Evolutionary conservation across 306 rosid species (phyloP), one percentile per base, ranked within the genome.

Genomic region (Biancaea sappan): DNA sequence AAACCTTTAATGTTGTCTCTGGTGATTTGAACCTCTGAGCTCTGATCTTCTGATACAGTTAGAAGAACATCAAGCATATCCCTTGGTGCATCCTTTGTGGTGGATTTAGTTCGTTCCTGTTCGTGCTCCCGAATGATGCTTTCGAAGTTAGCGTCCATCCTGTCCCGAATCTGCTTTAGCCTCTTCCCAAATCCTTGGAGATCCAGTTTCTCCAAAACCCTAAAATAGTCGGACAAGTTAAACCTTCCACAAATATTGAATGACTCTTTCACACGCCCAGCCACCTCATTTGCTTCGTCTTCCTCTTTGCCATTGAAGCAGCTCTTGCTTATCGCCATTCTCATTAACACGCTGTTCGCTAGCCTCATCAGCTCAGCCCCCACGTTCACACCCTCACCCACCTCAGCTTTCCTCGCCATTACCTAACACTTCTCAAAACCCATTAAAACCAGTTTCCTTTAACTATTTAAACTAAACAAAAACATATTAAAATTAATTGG

Each of bases 1-100:
- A 91, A 88, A 31, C 78, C 92, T 73, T 88, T 87, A 22, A 91
- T 80, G 71, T 91, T 85, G 28, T 83, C 86, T 68, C 88, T 87
- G 10, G 86, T 80, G 75, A 88, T 51, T 72, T 40, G 78, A 14
- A 86, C 43, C 58, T 80, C 86, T 3, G 88, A 83, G 54, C 9
- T 57, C 28, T 75, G 78, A 35, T 91, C 89, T 43, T 79, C 80
- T 37, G 57, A 81, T 24, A 83, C 64, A 12, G 37, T 80, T 40
- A 91, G 81, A 34, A 81, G 81, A 46, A 68, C 75, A 56, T 76
- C 75, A 0, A 76, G 75, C 16, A 81, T 76, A 38, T 76, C 81
- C 18, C 16, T 76, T 25, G 62, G 46, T 29, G 53, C 59, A 31
- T 59, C 71, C 40, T 54, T 60, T 37, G 11, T 24, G 8, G 4